These are phyloP conservation scores for Chlamydomonas incerta DNA, from an alignment of 139 green algal genomes.

Conservation along the genomic window DNA sequence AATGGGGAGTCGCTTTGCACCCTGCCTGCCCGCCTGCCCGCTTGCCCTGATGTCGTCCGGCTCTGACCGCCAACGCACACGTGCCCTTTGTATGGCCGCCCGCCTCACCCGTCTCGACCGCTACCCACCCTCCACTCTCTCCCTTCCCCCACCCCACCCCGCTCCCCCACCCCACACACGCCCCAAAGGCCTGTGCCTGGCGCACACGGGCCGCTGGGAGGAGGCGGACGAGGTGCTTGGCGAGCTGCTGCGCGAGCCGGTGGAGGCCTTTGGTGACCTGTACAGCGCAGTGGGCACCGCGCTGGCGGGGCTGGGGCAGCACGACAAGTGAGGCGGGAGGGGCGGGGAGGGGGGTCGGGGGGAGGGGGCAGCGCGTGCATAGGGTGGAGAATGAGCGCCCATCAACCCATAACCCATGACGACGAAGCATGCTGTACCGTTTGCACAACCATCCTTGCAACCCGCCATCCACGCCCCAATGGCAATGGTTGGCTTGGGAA, in stretches of 20 bases:
- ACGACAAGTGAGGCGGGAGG: constrained; percentile 44
- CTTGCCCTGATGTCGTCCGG: too few relatives aligned
- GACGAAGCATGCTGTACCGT: too few relatives aligned
- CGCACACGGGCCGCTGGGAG: constrained; percentile 63
- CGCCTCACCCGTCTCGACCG: neutral
- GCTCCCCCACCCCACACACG: too few relatives aligned
- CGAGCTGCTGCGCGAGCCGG: constrained; percentile 58
- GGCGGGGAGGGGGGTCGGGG: neutral
- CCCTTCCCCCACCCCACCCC: neutral
- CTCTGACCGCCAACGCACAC: too few relatives aligned
- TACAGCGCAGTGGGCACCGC: constrained; percentile 68
- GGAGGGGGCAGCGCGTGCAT: neutral
- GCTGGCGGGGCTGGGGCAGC: constrained; percentile 58
- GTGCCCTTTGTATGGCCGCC: too few relatives aligned
- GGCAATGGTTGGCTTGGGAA: too few relatives aligned
- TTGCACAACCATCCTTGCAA: too few relatives aligned
- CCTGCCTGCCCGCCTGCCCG: too few relatives aligned
- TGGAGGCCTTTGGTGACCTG: constrained; percentile 73
- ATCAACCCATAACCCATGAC: too few relatives aligned
- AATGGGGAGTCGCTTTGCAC: too few relatives aligned
- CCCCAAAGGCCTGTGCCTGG: constrained; percentile 60
- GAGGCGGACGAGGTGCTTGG: constrained; percentile 51
- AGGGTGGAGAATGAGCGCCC: neutral
- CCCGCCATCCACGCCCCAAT: too few relatives aligned
- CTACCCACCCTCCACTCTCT: neutral